These are phyloP conservation scores for Penicillium sp. DNA, from an alignment of 2,329 filamentous ascomycete species.

Conservation along the genomic window DNA sequence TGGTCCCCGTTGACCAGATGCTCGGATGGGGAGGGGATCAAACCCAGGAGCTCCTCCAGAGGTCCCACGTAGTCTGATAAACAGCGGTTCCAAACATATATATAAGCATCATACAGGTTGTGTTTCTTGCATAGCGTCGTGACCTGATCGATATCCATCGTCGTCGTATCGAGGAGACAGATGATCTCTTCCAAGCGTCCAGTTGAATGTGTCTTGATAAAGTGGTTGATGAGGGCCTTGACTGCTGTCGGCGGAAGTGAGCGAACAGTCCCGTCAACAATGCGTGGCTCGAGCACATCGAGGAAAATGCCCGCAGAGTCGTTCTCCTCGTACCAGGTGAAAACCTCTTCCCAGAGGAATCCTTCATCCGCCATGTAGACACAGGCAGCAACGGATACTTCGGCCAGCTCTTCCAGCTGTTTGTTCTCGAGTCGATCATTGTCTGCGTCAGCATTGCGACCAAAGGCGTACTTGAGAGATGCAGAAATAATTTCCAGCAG, in stretches of 20 bases:
- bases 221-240: constrained; percentile 81
- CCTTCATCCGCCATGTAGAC: constrained; percentile 72
- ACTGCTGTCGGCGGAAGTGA: constrained; percentile 77
- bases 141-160: constrained; percentile 90
- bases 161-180: constrained; percentile 84
- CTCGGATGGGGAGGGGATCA: constrained; percentile 29
- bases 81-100: constrained; percentile 95
- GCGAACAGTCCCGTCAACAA: constrained; percentile 72
- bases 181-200: constrained; percentile 87
- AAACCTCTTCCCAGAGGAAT: constrained; percentile 88
- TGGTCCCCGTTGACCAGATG: constrained; percentile 42
- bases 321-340: constrained; percentile 81
- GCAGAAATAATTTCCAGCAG: constrained; percentile 90
- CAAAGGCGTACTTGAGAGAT: constrained; percentile 84
- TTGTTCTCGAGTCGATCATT: constrained; percentile 53
- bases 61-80: constrained; percentile 87
- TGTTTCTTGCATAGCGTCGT: constrained; percentile 88
- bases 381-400: constrained; percentile 80
- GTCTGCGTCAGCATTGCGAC: constrained; percentile 54
- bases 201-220: constrained; percentile 70
- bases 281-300: constrained; percentile 82
- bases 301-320: constrained; percentile 73
- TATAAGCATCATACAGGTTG: constrained; percentile 87
- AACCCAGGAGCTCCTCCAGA: constrained; percentile 71
- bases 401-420: constrained; percentile 73